Conservation (phyloP, 768 basidiomycete genomes). For the Calocybe cyanea region DNA sequence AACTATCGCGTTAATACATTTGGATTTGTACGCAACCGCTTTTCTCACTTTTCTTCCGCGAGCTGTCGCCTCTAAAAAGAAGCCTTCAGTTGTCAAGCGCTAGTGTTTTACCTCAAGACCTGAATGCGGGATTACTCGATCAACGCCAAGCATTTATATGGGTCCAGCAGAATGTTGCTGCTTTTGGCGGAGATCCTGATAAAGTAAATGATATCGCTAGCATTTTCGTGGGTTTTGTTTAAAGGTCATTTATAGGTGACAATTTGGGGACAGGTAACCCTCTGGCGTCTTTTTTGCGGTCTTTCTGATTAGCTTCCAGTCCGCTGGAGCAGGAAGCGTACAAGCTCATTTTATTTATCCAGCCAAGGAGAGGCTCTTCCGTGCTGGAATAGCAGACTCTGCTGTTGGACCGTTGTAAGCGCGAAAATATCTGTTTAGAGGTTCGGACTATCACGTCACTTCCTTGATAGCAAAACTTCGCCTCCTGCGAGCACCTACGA, state of each 20-base stretch:
- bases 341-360: conserved; percentile 47
- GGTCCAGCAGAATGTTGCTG: conserved; percentile 60
- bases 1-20: conserved; percentile 59
- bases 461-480: conserved; percentile 43
- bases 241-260: conserved; percentile 34
- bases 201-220: conserved; percentile 33
- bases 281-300: background rate
- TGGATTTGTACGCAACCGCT: conserved; percentile 48
- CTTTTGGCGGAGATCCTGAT: conserved; percentile 60
- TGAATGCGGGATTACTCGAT: conserved; percentile 60
- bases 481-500: conserved; percentile 45
- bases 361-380: conserved; percentile 34
- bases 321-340: conserved; percentile 49
- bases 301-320: conserved; percentile 24
- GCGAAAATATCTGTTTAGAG: background rate
- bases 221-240: background rate
- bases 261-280: conserved; percentile 40
- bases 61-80: background rate
- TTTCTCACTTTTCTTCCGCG: no score
- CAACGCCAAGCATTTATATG: conserved; percentile 57
- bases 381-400: conserved; percentile 51
- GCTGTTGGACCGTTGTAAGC: conserved; percentile 52
- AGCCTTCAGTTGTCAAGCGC: conserved; percentile 41
- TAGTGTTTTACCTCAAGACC: conserved; percentile 39
- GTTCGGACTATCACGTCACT: background rate